Evolutionary conservation across 306 rosid species (phyloP), one percentile per base, ranked within the genome.

Genomic region (Medicago ruthenica): DNA sequence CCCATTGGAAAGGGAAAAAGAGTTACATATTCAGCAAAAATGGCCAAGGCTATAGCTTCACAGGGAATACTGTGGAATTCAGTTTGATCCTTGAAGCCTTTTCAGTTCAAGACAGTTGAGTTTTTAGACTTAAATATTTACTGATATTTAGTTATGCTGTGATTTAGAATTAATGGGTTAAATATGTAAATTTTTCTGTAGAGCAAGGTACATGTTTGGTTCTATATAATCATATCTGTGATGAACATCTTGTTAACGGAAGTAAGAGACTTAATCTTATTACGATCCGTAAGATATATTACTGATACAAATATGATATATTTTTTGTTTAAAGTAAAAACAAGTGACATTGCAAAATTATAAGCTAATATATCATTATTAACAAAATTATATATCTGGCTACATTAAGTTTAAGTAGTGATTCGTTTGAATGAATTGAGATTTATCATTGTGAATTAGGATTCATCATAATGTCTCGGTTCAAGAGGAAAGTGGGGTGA

Each of bases 171-270:
- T 39, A 16, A 44, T 24, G 61, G 57, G 18, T 51, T n/a, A 31
- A 73, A 15, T 73, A 7, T 58, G 70, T 67, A 74, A 59, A 55
- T 60, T 47, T 67, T 22, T 58, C 44, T 73, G 67, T 62, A 42
- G 45, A 50, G 55, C 21, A 53, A 72, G 63, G 78, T 22, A 20
- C 54, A 51, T 15, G 74, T 67, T 45, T 80, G 77, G 70, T 67
- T 41, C n/a, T 58, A 18, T n/a, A 31, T 65, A 12, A 39, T 37
- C 34, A 15, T 74, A 59, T 24, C 15, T 68, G 53, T 72, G 60
- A 51, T 60, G 55, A 61, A 54, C 64, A 63, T 40, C 44, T 63
- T 58, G 57, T 53, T 34, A 34, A 34, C 37, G 4, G 31, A 3
- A 27, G 31, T 3, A 27, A 27, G 7, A 34, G 37, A 34, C 17